Percentiles rank a stretch among this genome's conserved stretches.
Evolutionary conservation across 176 grass and related monocot genomes (phyloP).

Genomic region (Triticum timopheevii): DNA sequence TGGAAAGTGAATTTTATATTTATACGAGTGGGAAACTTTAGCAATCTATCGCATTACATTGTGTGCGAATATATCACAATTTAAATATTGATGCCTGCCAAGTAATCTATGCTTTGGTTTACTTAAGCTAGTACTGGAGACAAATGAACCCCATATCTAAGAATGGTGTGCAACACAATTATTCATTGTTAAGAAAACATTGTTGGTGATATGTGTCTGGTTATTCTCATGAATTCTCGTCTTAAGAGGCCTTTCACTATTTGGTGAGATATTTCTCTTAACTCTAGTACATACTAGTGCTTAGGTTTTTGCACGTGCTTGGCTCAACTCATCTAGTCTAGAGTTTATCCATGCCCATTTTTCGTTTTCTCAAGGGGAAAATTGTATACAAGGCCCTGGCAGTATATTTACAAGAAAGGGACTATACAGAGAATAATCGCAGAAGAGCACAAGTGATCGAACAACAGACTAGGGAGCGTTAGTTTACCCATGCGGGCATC

Average conservation of each 20-base stretch:
- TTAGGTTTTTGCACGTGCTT: conserved; percentile 10
- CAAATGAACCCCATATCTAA: not conserved
- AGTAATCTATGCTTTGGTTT: conserved; percentile 3
- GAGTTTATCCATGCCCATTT: not conserved
- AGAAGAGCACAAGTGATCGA: not conserved
- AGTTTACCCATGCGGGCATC: not conserved
- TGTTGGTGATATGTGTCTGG: conserved; percentile 24
- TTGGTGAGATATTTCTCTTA: not conserved
- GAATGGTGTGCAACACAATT: not conserved
- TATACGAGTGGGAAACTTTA: not conserved
- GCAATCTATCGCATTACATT: not conserved
- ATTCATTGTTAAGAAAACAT: conserved; percentile 18
- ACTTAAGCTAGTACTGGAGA: conserved; percentile 7
- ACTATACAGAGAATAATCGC: not conserved
- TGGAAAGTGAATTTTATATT: not conserved
- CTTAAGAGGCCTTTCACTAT: not conserved
- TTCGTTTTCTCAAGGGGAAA: not conserved
- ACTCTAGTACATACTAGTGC: not conserved
- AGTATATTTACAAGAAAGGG: not conserved
- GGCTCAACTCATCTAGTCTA: not conserved
- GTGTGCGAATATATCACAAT: not conserved
- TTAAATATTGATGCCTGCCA: not conserved
- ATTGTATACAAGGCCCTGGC: not conserved
- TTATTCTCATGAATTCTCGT: conserved; percentile 15
- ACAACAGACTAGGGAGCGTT: conserved; percentile 2